Base-by-base conservation (phyloP, 1,284 basidiomycete genomes). In the Xerocomus amazonicus region DNA sequence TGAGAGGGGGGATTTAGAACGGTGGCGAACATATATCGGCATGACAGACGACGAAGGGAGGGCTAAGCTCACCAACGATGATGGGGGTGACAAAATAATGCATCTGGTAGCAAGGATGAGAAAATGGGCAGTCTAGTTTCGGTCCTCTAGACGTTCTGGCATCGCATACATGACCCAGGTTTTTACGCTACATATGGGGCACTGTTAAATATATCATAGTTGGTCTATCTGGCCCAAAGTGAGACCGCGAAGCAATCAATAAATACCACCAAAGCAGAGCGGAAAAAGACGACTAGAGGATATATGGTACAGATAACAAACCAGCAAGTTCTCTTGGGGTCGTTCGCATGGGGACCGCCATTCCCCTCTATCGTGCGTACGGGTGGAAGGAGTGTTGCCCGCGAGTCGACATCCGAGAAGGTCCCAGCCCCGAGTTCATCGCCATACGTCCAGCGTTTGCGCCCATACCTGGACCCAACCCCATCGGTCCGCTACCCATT, bases 1-100 rank as follows among this genome's bases (percentile, higher is more conserved):
- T 5, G 90, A 94, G 57, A 84, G 78, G 65, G 78, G 79, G 2
- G 83, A 83, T 32, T 70, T 94, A 33, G 85, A 87, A 54, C 73
- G 72, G 58, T 94, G 90, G 91, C 83, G 78, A 62, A 78, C 80
- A 48, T 82, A 73, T 48, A 73, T 79, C 14, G 80, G 78, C 41
- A 65, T 87, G 67, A 77, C 79, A 33, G 79, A 84, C 41, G 79
- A 80, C 27, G 79, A 76, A 34, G 77, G 80, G 8, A 72, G 65
- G 54, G 70, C 66, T 53, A 68, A 62, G 58, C 57, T 63, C 27
- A 70, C 72, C 40, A 68, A 64, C 34, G 69, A 66, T 28, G 59
- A 60, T 9, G 59, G 57, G 9, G 72, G 74, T 56, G 59, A 63
- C 39, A 55, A 38, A 37, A 60, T 81, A 41, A 64, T 75, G 39